Evolutionary conservation across 768 basidiomycete species (phyloP), one percentile per base, ranked within the genome.

Genomic region (Trametopsis cervina): DNA sequence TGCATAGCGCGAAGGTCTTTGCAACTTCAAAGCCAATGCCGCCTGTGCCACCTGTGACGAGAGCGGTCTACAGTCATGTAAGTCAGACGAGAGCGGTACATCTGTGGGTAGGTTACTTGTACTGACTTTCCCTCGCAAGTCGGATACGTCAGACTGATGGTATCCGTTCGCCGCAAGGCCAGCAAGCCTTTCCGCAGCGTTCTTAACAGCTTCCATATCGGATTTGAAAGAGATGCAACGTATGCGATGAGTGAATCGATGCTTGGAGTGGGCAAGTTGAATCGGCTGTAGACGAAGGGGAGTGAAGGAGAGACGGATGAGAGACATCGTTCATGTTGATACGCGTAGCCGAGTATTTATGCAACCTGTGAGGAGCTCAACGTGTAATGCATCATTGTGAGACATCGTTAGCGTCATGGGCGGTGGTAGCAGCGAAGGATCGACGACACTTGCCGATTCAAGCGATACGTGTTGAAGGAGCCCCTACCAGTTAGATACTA

Each of bases 11-110:
- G 29, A 67, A 56, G 13, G 58, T 52, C 9, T 55, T 52, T 25
- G 61, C 61, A 25, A 65, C 62, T 41, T 67, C 63, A 25, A 56
- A 62, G 13, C 64, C 62, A 12, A 66, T 63, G 24, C 62, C 64
- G 4, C 42, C 50, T 1, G 60, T 63, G 3, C 57, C 64, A 0
- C 64, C 66, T 12, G 66, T 66, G 4, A 66, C 59, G 20, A 67
- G 50, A 0, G 58, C 63, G 22, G 60, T 61, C 64, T 63, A 22
- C 4, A 4, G 13, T 12, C 2, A n/a, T 7, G 23, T 27, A n/a
- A 2, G 17, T 40, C 21, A 22, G 39, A 35, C 6, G 9, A 4
- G 21, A 5, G 24, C 7, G 2, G 25, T 18, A 11, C 9, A 21
- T n/a, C 27, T 13, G 11, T 47, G 39, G 2, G 11, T 37, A 22